phyloP scores from a whole-genome alignment of 2,329 filamentous ascomycete species.

The Aspergillus nomiae region DNA sequence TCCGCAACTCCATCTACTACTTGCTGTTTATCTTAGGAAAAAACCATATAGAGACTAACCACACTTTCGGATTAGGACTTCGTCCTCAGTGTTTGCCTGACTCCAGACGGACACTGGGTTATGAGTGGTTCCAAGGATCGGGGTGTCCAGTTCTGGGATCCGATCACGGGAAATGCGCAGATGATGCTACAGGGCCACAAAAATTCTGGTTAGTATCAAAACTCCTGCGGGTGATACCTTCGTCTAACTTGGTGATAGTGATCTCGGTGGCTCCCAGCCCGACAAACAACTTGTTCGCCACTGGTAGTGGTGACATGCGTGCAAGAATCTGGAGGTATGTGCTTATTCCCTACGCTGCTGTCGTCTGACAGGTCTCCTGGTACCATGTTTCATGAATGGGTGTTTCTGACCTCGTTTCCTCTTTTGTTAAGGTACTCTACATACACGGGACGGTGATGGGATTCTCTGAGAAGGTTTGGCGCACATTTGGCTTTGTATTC shows the following conservation, averaged over 20 bases:
- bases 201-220: constrained; percentile 69
- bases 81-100: constrained; percentile 91
- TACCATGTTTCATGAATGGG: not conserved
- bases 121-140: constrained; percentile 96
- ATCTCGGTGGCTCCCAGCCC: constrained; percentile 97
- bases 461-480: constrained; percentile 32
- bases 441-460: constrained; percentile 42
- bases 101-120: constrained; percentile 92
- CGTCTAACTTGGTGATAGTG: constrained; percentile 54
- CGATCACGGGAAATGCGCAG: constrained; percentile 86
- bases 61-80: constrained; percentile 68
- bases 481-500: constrained; percentile 29
- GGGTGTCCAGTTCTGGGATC: constrained; percentile 98
- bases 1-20: not conserved
- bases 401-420: constrained; percentile 13
- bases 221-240: constrained; percentile 1
- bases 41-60: constrained; percentile 4
- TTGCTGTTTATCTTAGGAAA: not conserved
- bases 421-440: constrained; percentile 35
- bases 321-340: constrained; percentile 90
- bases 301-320: constrained; percentile 95
- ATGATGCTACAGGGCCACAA: constrained; percentile 99
- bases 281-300: constrained; percentile 84
- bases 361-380: not conserved
- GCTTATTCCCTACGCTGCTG: not conserved